Base-by-base conservation (phyloP, 108 stramenopile genomes). In the Skeletonema tropicum region DNA sequence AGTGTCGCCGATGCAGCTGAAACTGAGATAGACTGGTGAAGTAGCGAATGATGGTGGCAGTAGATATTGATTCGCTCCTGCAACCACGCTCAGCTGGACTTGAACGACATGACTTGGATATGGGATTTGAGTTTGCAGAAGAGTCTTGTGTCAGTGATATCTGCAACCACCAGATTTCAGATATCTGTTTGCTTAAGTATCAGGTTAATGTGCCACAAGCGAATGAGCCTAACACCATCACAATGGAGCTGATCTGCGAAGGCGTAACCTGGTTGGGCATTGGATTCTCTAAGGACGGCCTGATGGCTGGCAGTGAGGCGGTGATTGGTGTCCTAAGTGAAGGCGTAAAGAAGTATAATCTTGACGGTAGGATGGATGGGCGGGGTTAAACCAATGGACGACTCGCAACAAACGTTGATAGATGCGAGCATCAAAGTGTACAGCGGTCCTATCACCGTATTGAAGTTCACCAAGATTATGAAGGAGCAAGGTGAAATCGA, bases 401-500 rank as follows among this genome's bases (percentile, higher is more conserved):
- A 68, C 10, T 85, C 85, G 5, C 29, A 38, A 42, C 90, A 91
- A 73, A 91, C 90, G 21, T 58, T 91, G 41, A 84, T 81, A 7
- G 79, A 86, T 38, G 63, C 87, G 1, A 74, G 65, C 26, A 66
- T 87, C 32, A 25, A 17, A 57, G 7, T 59, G 52, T 13, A 69
- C 66, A 0, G 41, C 15, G 38, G 39, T 21, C 39, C 38, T 11
- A 29, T 60, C 10, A 71, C 48, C 17, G 17, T 49, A 17, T 33
- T 91, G 83, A 74, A n/a, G 21, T 91, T 88, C 70, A 86, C 90
- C 49, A 89, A 89, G 77, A 63, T 82, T 32, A 58, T 89, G 70
- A 77, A 66, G 2, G 87, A 91, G 65, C 62, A 41, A 9, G 85
- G 77, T 19, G 85, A 87, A 42, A 72, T 76, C 46, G 68, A 83